Base-by-base conservation (phyloP, 352 stramenopile species). In the Phytophthora hybrid region DNA sequence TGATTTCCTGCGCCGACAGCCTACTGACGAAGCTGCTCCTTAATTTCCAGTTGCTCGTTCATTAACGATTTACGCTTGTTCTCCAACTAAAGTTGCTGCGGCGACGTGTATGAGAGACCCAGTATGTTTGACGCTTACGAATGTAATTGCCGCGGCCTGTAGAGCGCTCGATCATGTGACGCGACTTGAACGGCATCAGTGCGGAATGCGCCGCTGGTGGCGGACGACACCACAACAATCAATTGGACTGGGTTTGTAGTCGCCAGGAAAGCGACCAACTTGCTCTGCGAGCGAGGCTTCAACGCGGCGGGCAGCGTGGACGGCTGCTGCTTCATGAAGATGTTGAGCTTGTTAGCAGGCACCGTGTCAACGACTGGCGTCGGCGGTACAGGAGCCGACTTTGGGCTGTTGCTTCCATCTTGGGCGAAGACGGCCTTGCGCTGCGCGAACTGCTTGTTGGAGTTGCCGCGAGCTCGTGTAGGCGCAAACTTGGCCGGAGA, bases 11-110 rank as follows among this genome's bases (percentile, higher is more conserved):
- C 85, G 21, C 88, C 90, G 16, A 74, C 79, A 47, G 81, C 82
- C 46, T 93, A 78, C 3, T 84, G 85, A 29, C 86, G 83, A 21
- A 85, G 76, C 61, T 95, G 87, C 56, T 95, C 89, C 58, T 97
- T 97, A 51, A 94, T 72, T 44, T 84, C 53, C 2, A 95, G 63
- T 69, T 97, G 90, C 58, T 93, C 82, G 29, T 93, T 78, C 89
- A 97, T 95, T 61, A 97, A 97, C 32, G 68, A 65, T 53, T 91
- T 87, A 9, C 90, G 84, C 71, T 95, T 94, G 31, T 89, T 90
- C 58, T 97, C 90, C 14, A 95, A 78, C 90, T 95, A 61, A 97
- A 97, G 16, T 68, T 84, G 59, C 59, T 83, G n/a, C 77, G 78
- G 8, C 71, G 71, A 13, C 77, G 76, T 23, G 84, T 80, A 21